phyloP scores from a whole-genome alignment of 208 protist genomes.

The Acanthamoeba castellanii region DNA sequence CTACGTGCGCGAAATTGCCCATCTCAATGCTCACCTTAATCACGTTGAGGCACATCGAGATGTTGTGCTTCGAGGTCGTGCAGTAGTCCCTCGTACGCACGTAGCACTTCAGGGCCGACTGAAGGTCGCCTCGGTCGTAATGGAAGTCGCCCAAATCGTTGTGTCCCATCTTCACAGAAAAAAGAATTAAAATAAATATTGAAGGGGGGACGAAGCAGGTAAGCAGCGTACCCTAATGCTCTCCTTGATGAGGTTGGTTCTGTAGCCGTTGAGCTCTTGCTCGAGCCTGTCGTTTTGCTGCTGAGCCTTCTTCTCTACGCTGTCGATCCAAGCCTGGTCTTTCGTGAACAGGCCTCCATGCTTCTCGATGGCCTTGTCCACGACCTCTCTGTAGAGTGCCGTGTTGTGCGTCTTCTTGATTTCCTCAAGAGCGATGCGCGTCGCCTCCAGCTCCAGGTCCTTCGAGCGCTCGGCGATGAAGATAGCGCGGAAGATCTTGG shows the following conservation, averaged over 20 bases:
- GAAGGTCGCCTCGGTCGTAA: conserved; percentile 87
- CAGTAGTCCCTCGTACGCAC: conserved; percentile 90
- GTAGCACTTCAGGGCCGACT: conserved; percentile 87
- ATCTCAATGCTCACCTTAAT: conserved; percentile 86
- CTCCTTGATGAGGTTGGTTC: conserved; percentile 87
- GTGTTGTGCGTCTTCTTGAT: conserved; percentile 78
- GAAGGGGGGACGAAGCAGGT: background rate
- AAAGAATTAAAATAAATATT: background rate
- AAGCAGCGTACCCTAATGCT: conserved; percentile 81
- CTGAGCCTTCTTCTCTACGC: conserved; percentile 74
- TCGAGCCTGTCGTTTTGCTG: conserved; percentile 83
- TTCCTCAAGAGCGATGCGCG: conserved; percentile 74
- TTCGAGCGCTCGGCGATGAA: conserved; percentile 77
- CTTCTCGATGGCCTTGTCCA: conserved; percentile 52
- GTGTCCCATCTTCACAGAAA: conserved; percentile 82
- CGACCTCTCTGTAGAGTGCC: conserved; percentile 74
- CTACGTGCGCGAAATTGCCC: conserved; percentile 87
- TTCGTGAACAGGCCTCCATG: background rate
- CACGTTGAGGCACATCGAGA: conserved; percentile 90
- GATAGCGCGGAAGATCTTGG: conserved; percentile 78
- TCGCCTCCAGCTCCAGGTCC: conserved; percentile 74
- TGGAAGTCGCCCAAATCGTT: conserved; percentile 89
- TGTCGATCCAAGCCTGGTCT: conserved; percentile 81
- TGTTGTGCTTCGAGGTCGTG: conserved; percentile 87
- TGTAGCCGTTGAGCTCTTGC: conserved; percentile 81